These are phyloP conservation scores for Emergomyces pasteurianus DNA, from an alignment of 2,329 filamentous ascomycete species.

Conservation along the genomic window DNA sequence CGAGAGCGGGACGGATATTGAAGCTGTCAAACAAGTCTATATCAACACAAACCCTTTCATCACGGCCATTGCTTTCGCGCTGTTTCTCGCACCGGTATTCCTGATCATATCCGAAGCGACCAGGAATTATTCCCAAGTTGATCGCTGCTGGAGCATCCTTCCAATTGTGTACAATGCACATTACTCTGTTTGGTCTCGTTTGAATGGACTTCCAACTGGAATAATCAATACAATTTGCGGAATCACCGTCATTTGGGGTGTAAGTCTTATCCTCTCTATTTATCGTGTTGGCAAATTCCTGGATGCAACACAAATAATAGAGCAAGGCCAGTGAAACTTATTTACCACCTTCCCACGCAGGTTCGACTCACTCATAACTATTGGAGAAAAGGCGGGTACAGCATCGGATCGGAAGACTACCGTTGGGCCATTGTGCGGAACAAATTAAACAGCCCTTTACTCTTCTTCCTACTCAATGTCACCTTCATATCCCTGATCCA, in stretches of 20 bases:
- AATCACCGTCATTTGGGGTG: slow-evolving; percentile 67
- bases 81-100: slow-evolving; percentile 60
- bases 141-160: slow-evolving; percentile 81
- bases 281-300: background rate
- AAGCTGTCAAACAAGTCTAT: slow-evolving; percentile 60
- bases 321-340: background rate
- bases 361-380: slow-evolving; percentile 87
- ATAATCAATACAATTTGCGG: slow-evolving; percentile 61
- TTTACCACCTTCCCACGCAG: slow-evolving; percentile 30
- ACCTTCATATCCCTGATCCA: slow-evolving; percentile 81
- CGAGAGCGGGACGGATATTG: slow-evolving; percentile 47
- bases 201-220: slow-evolving; percentile 57
- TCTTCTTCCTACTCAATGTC: slow-evolving; percentile 78
- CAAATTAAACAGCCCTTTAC: slow-evolving; percentile 55
- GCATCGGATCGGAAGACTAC: slow-evolving; percentile 84
- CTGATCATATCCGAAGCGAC: slow-evolving; percentile 72
- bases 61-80: slow-evolving; percentile 57
- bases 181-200: slow-evolving; percentile 68
- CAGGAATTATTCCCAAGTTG: slow-evolving; percentile 92
- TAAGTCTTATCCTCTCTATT: slow-evolving; percentile 33
- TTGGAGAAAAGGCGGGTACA: slow-evolving; percentile 88
- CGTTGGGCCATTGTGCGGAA: slow-evolving; percentile 70
- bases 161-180: slow-evolving; percentile 80
- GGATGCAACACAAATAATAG: background rate
- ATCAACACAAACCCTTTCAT: slow-evolving; percentile 76